phyloP scores from a whole-genome alignment of 2,329 filamentous ascomycete species.

The Talaromyces sp. region DNA sequence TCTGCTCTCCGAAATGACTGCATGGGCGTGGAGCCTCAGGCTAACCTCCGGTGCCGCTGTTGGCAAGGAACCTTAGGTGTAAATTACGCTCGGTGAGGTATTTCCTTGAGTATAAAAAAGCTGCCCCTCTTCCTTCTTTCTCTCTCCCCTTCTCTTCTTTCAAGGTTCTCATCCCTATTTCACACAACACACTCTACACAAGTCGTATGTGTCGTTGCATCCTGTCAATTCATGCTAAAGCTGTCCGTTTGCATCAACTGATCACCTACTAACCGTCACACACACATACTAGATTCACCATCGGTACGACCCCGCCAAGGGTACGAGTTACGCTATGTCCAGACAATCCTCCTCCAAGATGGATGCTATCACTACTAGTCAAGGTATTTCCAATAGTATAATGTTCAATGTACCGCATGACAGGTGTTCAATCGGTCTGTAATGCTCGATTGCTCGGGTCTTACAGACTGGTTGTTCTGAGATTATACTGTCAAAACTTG shows the following conservation, averaged over 20 bases:
- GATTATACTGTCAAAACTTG: constrained; percentile 79
- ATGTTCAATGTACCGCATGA: constrained; percentile 41
- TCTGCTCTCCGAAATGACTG: background rate
- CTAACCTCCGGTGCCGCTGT: background rate
- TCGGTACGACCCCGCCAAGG: constrained; percentile 18
- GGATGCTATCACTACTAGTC: constrained; percentile 31
- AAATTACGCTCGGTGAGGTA: constrained; percentile 2
- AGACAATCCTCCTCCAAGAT: constrained; percentile 20
- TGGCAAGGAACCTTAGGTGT: background rate
- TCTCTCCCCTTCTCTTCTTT: background rate
- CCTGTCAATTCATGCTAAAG: background rate
- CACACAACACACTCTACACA: background rate
- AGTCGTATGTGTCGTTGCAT: background rate
- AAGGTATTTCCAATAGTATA: constrained; percentile 43
- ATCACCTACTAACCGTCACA: background rate
- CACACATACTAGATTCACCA: background rate
- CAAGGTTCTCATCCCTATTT: background rate
- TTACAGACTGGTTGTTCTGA: constrained; percentile 53
- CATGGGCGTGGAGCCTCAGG: background rate
- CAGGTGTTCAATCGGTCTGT: constrained; percentile 38
- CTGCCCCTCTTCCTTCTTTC: background rate
- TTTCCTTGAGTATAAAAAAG: constrained; percentile 1
- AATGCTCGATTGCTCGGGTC: constrained; percentile 16
- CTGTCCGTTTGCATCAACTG: background rate
- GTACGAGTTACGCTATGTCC: constrained; percentile 15